Conservation (phyloP, 352 stramenopile genomes). For the Phytophthora cryptogea region DNA sequence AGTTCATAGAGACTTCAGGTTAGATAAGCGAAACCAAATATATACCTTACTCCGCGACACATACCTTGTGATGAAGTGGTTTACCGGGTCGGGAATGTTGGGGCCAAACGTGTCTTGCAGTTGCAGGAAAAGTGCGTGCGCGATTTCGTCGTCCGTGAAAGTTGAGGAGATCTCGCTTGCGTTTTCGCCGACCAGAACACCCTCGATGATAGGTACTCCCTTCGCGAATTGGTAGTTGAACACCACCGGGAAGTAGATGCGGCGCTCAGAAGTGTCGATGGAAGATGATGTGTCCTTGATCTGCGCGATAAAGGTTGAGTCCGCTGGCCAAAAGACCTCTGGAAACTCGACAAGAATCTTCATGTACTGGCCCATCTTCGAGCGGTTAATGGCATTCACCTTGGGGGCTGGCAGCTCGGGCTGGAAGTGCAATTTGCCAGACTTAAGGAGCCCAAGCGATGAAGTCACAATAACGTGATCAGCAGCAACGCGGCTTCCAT, state of each 20-base stretch:
- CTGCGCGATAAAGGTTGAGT: slow-evolving; percentile 56
- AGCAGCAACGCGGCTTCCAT: slow-evolving; percentile 29
- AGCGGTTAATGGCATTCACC: slow-evolving; percentile 47
- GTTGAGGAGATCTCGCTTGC: slow-evolving; percentile 50
- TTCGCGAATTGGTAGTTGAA: slow-evolving; percentile 71
- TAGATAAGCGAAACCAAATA: slow-evolving; percentile 13
- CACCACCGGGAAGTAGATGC: slow-evolving; percentile 58
- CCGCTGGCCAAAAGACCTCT: slow-evolving; percentile 60
- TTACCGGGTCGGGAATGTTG: slow-evolving; percentile 39
- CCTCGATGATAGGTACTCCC: slow-evolving; percentile 55
- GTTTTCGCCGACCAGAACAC: slow-evolving; percentile 54
- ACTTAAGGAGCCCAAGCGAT: slow-evolving; percentile 60
- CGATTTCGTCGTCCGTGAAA: slow-evolving; percentile 55
- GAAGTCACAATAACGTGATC: slow-evolving; percentile 62
- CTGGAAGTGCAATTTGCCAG: slow-evolving; percentile 49
- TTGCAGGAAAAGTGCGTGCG: slow-evolving; percentile 48
- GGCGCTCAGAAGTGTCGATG: neutral
- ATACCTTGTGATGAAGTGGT: slow-evolving; percentile 63
- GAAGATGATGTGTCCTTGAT: slow-evolving; percentile 3
- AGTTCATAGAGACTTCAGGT: too few species aligned
- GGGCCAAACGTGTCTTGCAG: slow-evolving; percentile 54
- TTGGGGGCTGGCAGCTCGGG: slow-evolving; percentile 55
- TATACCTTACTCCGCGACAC: slow-evolving; percentile 30
- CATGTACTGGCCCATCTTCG: slow-evolving; percentile 70
- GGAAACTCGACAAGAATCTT: slow-evolving; percentile 79